Evolutionary conservation across 495 filamentous ascomycete species (phyloP).

Genomic region (Oleoguttula mirabilis): DNA sequence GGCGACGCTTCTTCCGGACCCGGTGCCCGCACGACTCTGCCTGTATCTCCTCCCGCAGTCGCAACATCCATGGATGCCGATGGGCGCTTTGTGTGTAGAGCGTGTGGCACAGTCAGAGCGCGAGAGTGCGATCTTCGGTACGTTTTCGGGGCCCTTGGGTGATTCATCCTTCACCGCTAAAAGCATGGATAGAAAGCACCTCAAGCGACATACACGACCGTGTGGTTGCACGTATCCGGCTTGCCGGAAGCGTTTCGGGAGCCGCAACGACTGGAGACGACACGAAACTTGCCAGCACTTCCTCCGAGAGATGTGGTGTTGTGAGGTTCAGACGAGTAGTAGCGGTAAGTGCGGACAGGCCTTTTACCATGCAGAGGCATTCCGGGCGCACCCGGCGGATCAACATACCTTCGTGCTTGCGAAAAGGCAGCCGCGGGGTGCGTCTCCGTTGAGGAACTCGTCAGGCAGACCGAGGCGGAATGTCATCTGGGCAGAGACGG

Average conservation of each 20-base stretch:
- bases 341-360: conserved; percentile 39
- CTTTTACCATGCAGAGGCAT: too few species aligned
- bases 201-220: conserved; percentile 72
- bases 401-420: neutral
- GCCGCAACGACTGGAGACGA: conserved; percentile 93
- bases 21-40: too few species aligned
- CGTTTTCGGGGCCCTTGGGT: conserved; percentile 16
- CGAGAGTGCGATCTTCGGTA: conserved; percentile 50
- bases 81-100: too few species aligned
- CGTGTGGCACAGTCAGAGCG: conserved; percentile 9
- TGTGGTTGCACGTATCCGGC: conserved; percentile 72
- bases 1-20: too few species aligned
- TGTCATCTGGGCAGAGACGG: conserved; percentile 59
- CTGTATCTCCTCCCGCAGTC: too few species aligned
- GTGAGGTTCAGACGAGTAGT: conserved; percentile 33
- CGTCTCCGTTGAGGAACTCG: conserved; percentile 32
- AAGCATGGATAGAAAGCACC: conserved; percentile 74
- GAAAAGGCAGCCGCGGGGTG: too few species aligned
- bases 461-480: too few species aligned
- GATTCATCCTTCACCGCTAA: neutral
- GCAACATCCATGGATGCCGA: too few species aligned
- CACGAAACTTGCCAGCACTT: conserved; percentile 85
- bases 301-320: conserved; percentile 65
- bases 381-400: too few species aligned
- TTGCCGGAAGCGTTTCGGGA: conserved; percentile 72